Evolutionary conservation across 225 moss, liverwort and hornwort genomes (phyloP).

Genomic region (Ulota crispa): DNA sequence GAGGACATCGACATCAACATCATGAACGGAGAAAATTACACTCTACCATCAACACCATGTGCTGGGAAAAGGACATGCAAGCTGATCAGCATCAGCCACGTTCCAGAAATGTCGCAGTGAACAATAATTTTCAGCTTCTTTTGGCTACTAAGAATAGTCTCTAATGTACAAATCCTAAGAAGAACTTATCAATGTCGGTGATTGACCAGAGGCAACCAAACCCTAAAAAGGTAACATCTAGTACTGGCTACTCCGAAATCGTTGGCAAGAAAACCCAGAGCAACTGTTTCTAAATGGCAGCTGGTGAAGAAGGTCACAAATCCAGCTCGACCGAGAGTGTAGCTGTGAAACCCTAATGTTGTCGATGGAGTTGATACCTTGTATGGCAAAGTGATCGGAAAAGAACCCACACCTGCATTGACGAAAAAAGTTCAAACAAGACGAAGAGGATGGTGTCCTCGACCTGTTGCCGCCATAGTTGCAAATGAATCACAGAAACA

Average conservation of each 20-base stretch:
- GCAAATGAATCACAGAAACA: not conserved
- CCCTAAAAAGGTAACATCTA: constrained; percentile 12
- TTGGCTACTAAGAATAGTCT: no score
- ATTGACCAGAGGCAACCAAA: constrained; percentile 7
- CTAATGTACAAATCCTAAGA: constrained; percentile 6
- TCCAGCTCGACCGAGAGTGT: not conserved
- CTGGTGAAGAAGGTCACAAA: not conserved
- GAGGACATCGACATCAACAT: not conserved
- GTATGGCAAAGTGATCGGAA: not conserved
- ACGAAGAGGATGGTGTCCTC: not conserved
- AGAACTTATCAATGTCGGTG: not conserved
- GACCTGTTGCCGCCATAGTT: not conserved
- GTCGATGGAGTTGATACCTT: constrained; percentile 9
- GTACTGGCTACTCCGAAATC: constrained; percentile 18
- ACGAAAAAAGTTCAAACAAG: not conserved
- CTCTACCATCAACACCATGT: not conserved
- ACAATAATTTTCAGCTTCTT: not conserved
- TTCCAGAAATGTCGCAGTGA: constrained; percentile 27
- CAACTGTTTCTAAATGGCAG: no score
- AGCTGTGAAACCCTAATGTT: constrained; percentile 4
- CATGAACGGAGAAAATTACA: not conserved
- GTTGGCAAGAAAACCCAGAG: not conserved
- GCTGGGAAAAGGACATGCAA: not conserved
- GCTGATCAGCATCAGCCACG: constrained; percentile 15
- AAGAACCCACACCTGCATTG: constrained; percentile 12